Conservation (phyloP, 1,284 basidiomycete species). For the Ustilago hordei region DNA sequence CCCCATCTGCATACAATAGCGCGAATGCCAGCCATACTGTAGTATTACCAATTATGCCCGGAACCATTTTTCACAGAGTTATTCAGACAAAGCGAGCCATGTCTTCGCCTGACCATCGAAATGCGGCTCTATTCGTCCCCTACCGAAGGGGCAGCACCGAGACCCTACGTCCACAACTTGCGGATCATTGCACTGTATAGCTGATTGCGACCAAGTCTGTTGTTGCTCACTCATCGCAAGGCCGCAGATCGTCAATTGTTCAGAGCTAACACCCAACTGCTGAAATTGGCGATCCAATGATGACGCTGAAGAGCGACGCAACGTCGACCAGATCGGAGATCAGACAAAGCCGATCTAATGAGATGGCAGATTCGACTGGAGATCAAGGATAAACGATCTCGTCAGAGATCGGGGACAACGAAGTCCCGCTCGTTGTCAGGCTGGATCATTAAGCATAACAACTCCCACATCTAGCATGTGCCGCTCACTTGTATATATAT, state of each 20-base stretch:
- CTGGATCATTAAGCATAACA: no score
- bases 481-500: no score
- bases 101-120: slow-evolving; percentile 5
- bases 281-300: no score
- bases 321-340: no score
- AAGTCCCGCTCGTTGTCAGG: no score
- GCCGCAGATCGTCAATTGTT: not conserved
- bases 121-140: not conserved
- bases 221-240: not conserved
- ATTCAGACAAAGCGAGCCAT: not conserved
- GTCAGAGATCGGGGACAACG: no score
- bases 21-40: no score
- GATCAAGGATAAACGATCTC: no score
- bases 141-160: not conserved
- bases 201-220: not conserved
- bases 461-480: no score
- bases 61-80: not conserved
- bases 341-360: no score
- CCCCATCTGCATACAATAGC: not conserved
- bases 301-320: no score
- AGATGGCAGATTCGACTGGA: no score
- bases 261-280: not conserved
- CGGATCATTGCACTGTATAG: not conserved
- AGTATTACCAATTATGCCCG: not conserved
- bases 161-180: not conserved